Conservation (phyloP, 2,329 filamentous ascomycete genomes). For the Cladosporium sp. region DNA sequence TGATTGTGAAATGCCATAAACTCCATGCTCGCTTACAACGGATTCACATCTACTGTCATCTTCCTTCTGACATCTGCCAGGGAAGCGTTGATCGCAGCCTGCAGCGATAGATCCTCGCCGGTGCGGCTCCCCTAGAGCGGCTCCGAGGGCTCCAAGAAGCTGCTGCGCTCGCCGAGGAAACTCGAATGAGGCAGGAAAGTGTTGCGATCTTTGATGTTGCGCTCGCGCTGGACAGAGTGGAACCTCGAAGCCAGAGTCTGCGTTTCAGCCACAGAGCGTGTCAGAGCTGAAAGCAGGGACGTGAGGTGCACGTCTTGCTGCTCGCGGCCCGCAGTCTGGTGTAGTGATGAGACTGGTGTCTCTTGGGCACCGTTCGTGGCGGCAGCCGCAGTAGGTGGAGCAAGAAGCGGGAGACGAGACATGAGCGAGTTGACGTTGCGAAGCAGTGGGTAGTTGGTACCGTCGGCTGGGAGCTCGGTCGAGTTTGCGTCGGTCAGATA, state of each 20-base stretch:
- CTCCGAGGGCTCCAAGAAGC: slow-evolving; percentile 1
- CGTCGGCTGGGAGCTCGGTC: slow-evolving; percentile 38
- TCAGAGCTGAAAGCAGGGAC: slow-evolving; percentile 71
- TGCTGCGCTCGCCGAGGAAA: background rate
- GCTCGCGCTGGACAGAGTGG: slow-evolving; percentile 43
- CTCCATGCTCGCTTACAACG: background rate
- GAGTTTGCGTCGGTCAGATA: slow-evolving; percentile 54
- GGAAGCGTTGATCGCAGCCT: background rate
- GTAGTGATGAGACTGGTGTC: slow-evolving; percentile 24
- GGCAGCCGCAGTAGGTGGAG: slow-evolving; percentile 73
- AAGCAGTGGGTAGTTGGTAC: slow-evolving; percentile 68
- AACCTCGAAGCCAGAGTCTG: slow-evolving; percentile 77
- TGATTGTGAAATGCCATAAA: background rate
- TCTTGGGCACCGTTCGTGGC: slow-evolving; percentile 57
- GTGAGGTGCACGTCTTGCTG: slow-evolving; percentile 82
- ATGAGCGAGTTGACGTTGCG: slow-evolving; percentile 86
- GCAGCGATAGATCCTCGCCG: background rate
- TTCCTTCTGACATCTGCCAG: background rate
- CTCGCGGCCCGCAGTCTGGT: slow-evolving; percentile 62
- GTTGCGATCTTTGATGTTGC: slow-evolving; percentile 36
- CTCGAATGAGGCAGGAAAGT: background rate
- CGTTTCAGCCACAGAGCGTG: slow-evolving; percentile 69
- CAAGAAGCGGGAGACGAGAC: slow-evolving; percentile 77
- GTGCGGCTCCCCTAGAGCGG: background rate
- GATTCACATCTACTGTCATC: background rate